These are phyloP conservation scores for Pseudonectria foliicola DNA, from an alignment of 2,329 filamentous ascomycete genomes.

Conservation along the genomic window DNA sequence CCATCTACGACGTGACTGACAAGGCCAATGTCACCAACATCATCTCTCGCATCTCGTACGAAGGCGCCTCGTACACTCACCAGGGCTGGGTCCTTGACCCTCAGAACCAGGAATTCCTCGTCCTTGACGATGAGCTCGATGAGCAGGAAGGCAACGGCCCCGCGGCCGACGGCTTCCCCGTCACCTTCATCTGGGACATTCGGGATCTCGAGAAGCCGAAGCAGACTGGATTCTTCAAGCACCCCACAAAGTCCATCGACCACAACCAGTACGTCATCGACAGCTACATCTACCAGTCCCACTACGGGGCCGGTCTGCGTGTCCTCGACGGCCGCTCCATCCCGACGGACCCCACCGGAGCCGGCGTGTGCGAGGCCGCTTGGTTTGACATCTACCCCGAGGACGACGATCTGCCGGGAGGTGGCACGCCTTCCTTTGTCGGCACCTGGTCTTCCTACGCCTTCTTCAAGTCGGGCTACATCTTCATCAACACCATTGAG, in stretches of 20 bases:
- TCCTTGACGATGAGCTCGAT: constrained; percentile 48
- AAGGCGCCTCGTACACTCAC: constrained; percentile 51
- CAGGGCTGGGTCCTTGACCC: constrained; percentile 48
- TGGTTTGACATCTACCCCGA: constrained; percentile 46
- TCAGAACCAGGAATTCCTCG: constrained; percentile 36
- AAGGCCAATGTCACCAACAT: constrained; percentile 38
- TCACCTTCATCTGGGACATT: constrained; percentile 47
- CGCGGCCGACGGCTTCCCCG: constrained; percentile 36
- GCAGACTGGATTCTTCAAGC: constrained; percentile 36
- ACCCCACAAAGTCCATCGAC: constrained; percentile 34
- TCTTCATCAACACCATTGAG: constrained; percentile 47
- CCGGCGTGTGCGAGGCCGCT: constrained; percentile 36
- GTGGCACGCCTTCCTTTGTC: constrained; percentile 32
- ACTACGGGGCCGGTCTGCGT: constrained; percentile 43
- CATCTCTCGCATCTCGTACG: constrained; percentile 46
- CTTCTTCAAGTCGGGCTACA: constrained; percentile 40
- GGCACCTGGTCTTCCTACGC: constrained; percentile 44
- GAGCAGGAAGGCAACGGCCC: constrained; percentile 35
- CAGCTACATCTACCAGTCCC: constrained; percentile 40
- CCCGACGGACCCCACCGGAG: constrained; percentile 36
- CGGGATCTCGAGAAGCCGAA: constrained; percentile 33
- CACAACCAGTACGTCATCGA: constrained; percentile 43
- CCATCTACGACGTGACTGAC: constrained; percentile 47
- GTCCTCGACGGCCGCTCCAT: constrained; percentile 31
- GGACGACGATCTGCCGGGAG: constrained; percentile 34